Conservation (phyloP, 2,329 filamentous ascomycete genomes). For the Bimuria novae-zelandiae region DNA sequence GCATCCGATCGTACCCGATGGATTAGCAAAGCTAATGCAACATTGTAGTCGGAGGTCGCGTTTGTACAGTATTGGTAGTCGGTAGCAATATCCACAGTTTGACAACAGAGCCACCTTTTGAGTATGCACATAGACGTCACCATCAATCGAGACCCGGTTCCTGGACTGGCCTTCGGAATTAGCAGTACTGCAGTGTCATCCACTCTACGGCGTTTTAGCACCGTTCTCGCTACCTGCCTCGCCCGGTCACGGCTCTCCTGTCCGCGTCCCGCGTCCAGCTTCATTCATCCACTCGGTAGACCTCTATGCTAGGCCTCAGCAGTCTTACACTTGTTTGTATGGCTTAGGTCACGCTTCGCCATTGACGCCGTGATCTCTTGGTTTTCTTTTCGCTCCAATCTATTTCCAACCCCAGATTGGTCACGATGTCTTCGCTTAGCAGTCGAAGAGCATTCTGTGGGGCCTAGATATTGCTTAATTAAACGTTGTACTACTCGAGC, state of each 20-base stretch:
- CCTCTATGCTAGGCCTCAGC: conserved; percentile 2
- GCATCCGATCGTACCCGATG: background rate
- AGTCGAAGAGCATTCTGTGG: conserved; percentile 22
- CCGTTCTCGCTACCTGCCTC: conserved; percentile 31
- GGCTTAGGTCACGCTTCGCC: conserved; percentile 5
- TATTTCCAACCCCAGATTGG: conserved; percentile 25
- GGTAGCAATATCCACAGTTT: background rate
- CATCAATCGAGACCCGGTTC: background rate
- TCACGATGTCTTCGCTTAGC: conserved; percentile 25
- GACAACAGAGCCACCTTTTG: background rate
- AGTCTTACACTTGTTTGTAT: background rate
- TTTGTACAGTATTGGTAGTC: background rate
- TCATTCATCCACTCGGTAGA: background rate
- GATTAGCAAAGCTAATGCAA: background rate
- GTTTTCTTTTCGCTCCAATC: conserved; percentile 7
- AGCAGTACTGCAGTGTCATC: background rate
- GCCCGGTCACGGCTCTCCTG: conserved; percentile 36
- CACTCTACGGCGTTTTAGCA: background rate
- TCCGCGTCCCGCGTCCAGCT: background rate
- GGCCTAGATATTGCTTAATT: conserved; percentile 36
- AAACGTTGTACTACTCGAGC: conserved; percentile 17
- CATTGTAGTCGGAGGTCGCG: background rate
- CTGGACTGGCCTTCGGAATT: background rate
- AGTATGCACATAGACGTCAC: background rate
- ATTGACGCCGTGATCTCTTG: conserved; percentile 6